A percentile compares a stretch with the other conserved stretches of the same genome.
Evolutionary conservation across 768 basidiomycete genomes (phyloP).

Genomic region (Boletus reticuloceps): DNA sequence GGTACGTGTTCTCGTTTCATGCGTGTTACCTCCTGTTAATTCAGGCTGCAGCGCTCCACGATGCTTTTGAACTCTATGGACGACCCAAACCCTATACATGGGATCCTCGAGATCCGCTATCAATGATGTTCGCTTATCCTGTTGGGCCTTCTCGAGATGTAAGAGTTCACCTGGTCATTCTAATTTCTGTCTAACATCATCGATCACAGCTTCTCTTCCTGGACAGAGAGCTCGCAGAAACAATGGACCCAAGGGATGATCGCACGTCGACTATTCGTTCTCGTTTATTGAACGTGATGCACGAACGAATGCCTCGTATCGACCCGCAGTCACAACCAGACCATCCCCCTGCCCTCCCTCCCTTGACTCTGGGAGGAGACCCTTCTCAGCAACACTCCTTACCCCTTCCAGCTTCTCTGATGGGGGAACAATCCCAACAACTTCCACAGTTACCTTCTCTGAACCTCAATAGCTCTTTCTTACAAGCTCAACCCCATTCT

Average conservation of each 20-base stretch:
- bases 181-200: slow-evolving; percentile 14
- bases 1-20: slow-evolving; percentile 46
- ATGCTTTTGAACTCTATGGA: slow-evolving; percentile 86
- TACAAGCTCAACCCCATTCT: slow-evolving; percentile 8
- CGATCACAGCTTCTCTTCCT: slow-evolving; percentile 72
- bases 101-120: slow-evolving; percentile 79
- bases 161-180: slow-evolving; percentile 29
- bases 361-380: slow-evolving; percentile 13
- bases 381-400: slow-evolving; percentile 28
- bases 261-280: slow-evolving; percentile 69
- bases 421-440: slow-evolving; percentile 6
- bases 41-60: slow-evolving; percentile 62
- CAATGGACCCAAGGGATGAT: slow-evolving; percentile 74
- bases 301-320: slow-evolving; percentile 57
- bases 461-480: slow-evolving; percentile 38
- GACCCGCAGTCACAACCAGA: slow-evolving; percentile 16
- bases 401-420: slow-evolving; percentile 11
- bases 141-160: slow-evolving; percentile 83
- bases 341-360: slow-evolving; percentile 18
- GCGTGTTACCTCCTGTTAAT: slow-evolving; percentile 6
- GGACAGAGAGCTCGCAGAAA: slow-evolving; percentile 77
- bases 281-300: slow-evolving; percentile 58
- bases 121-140: slow-evolving; percentile 94
- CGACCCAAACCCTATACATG: slow-evolving; percentile 83
- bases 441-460: slow-evolving; percentile 61